phyloP scores from a whole-genome alignment of 2,329 filamentous ascomycete species.

The Phialophora expanda region DNA sequence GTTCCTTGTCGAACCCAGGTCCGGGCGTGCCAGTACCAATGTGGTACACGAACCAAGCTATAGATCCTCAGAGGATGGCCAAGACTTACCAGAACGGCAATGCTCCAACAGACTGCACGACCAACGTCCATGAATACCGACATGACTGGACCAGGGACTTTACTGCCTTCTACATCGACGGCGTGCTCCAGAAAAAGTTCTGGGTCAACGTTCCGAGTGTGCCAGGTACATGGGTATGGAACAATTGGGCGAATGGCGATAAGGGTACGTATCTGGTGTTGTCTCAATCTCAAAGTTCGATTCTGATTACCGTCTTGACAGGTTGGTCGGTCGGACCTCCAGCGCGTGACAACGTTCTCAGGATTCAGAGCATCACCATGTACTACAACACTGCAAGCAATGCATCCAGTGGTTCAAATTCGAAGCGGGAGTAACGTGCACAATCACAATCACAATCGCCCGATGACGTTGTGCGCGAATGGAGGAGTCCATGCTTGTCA shows the following conservation, averaged over 20 bases:
- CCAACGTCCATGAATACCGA: constrained; percentile 36
- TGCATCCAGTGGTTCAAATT: constrained; percentile 6
- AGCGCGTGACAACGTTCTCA: constrained; percentile 30
- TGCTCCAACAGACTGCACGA: constrained; percentile 32
- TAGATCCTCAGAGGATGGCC: constrained; percentile 20
- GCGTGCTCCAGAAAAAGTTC: constrained; percentile 29
- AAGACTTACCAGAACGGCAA: constrained; percentile 29
- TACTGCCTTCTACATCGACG: constrained; percentile 39
- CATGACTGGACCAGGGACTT: constrained; percentile 36
- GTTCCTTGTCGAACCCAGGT: constrained; percentile 33
- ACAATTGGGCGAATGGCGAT: constrained; percentile 39
- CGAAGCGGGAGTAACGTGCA: not conserved
- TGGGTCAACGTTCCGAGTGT: constrained; percentile 34
- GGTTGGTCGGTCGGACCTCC: constrained; percentile 37
- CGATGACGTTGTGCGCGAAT: not conserved
- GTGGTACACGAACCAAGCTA: constrained; percentile 37
- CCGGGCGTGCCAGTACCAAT: constrained; percentile 29
- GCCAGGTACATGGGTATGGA: constrained; percentile 38
- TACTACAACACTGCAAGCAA: constrained; percentile 35
- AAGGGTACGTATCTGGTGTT: constrained; percentile 26
- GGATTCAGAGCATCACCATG: constrained; percentile 38
- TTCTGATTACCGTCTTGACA: constrained; percentile 11
- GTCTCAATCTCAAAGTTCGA: not conserved
- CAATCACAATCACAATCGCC: not conserved
- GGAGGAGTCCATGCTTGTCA: not conserved